Conservation (phyloP, 2,329 filamentous ascomycete species). For the Cytospora chrysosperma region DNA sequence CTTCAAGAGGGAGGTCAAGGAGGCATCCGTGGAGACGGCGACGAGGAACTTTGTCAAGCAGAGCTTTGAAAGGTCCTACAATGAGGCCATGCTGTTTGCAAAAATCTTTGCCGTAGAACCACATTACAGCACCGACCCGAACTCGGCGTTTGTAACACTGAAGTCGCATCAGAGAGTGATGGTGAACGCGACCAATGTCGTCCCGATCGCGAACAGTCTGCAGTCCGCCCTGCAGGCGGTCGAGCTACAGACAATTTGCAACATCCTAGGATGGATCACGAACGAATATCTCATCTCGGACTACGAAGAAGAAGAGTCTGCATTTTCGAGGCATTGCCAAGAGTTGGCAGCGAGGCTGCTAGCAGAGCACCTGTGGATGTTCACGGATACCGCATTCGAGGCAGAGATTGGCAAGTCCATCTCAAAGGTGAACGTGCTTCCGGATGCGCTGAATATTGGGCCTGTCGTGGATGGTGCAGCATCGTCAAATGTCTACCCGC, state of each 20-base stretch:
- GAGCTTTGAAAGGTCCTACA: conserved; percentile 56
- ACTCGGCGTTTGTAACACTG: conserved; percentile 52
- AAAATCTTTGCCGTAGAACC: conserved; percentile 58
- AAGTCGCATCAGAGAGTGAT: conserved; percentile 51
- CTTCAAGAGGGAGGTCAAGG: conserved; percentile 54
- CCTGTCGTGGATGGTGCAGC: conserved; percentile 48
- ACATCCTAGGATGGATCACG: conserved; percentile 56
- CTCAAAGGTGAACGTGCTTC: conserved; percentile 46
- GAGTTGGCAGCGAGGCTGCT: conserved; percentile 57
- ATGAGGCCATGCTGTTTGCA: conserved; percentile 52
- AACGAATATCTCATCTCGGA: conserved; percentile 58
- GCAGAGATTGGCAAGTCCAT: conserved; percentile 56
- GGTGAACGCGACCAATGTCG: conserved; percentile 54
- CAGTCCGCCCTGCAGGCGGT: conserved; percentile 48
- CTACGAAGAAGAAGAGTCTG: conserved; percentile 55
- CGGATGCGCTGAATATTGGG: conserved; percentile 50
- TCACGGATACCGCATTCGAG: conserved; percentile 55
- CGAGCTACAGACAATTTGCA: conserved; percentile 52
- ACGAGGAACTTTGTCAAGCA: conserved; percentile 60
- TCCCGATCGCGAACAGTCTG: conserved; percentile 49
- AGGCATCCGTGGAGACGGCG: conserved; percentile 51
- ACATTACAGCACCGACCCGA: conserved; percentile 47
- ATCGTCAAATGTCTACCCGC: conserved; percentile 57
- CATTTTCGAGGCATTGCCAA: conserved; percentile 52
- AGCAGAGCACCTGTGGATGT: conserved; percentile 57